Conservation (phyloP, 768 basidiomycete genomes). For the Boletus sp. region DNA sequence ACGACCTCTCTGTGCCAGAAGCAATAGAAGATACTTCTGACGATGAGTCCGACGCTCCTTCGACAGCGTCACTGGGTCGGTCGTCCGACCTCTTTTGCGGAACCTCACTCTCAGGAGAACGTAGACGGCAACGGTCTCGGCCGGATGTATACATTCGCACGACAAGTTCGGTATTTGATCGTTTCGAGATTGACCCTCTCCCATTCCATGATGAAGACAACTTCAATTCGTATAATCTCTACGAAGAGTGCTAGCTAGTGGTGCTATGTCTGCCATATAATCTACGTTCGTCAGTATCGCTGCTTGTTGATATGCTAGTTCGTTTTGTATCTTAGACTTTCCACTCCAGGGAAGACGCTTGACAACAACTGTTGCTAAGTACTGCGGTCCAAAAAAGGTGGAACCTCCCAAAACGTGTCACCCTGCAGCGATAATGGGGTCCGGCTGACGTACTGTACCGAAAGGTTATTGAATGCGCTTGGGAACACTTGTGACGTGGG, state of each 20-base stretch:
- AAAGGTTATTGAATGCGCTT: slow-evolving; percentile 66
- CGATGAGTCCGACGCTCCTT: slow-evolving; percentile 75
- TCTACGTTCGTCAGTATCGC: slow-evolving; percentile 17
- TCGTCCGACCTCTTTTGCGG: slow-evolving; percentile 58
- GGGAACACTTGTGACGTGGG: slow-evolving; percentile 50
- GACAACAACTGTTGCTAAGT: neutral
- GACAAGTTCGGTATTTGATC: slow-evolving; percentile 58
- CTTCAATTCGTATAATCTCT: slow-evolving; percentile 49
- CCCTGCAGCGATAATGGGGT: slow-evolving; percentile 20
- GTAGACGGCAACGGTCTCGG: slow-evolving; percentile 45
- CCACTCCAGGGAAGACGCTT: neutral
- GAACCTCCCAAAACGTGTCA: slow-evolving; percentile 27
- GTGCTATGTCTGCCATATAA: slow-evolving; percentile 31
- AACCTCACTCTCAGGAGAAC: slow-evolving; percentile 49
- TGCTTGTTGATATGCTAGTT: slow-evolving; percentile 30
- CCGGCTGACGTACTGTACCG: slow-evolving; percentile 49
- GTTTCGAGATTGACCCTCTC: slow-evolving; percentile 68
- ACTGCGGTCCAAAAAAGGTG: neutral
- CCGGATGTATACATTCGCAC: slow-evolving; percentile 63
- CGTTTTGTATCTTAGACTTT: slow-evolving; percentile 29
- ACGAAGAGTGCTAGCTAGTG: slow-evolving; percentile 73
- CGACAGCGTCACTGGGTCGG: slow-evolving; percentile 58
- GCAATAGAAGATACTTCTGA: slow-evolving; percentile 84
- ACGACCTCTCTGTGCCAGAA: slow-evolving; percentile 71
- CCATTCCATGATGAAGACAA: slow-evolving; percentile 59